Percentiles rank a stretch among this genome's conserved stretches.
Evolutionary conservation across 2,329 filamentous ascomycete species (phyloP).

Genomic region (Trichoderma brevicompactum): DNA sequence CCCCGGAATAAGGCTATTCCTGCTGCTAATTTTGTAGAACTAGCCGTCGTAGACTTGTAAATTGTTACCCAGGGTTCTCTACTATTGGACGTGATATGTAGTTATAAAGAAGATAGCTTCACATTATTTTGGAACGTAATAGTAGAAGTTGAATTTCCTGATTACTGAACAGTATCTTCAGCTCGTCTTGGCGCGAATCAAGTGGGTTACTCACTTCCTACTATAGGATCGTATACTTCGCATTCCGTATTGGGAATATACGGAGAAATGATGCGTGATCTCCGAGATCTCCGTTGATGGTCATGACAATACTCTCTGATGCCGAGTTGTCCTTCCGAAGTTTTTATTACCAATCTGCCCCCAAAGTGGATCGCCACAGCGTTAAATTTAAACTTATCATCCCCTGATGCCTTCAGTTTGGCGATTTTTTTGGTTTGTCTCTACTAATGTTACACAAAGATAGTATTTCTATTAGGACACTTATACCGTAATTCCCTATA

Average conservation of each 20-base stretch:
- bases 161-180: background rate
- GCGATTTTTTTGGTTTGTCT: background rate
- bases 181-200: background rate
- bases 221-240: background rate
- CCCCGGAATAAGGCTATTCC: background rate
- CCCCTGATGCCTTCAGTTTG: background rate
- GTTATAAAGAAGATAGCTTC: background rate
- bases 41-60: background rate
- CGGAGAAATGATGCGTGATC: background rate
- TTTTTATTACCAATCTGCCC: background rate
- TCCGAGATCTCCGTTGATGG: background rate
- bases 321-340: conserved; percentile 4
- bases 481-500: too few species aligned
- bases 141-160: background rate
- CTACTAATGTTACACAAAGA: background rate
- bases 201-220: background rate
- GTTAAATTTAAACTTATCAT: background rate
- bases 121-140: background rate
- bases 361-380: conserved; percentile 11
- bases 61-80: background rate
- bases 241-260: background rate
- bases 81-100: too few species aligned
- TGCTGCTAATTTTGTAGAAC: background rate
- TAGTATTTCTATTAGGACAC: background rate
- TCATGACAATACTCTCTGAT: too few species aligned